Evolutionary conservation across 305 asterid genomes (phyloP), one percentile per base, ranked within the genome.

Genomic region (Salvia sclarea): DNA sequence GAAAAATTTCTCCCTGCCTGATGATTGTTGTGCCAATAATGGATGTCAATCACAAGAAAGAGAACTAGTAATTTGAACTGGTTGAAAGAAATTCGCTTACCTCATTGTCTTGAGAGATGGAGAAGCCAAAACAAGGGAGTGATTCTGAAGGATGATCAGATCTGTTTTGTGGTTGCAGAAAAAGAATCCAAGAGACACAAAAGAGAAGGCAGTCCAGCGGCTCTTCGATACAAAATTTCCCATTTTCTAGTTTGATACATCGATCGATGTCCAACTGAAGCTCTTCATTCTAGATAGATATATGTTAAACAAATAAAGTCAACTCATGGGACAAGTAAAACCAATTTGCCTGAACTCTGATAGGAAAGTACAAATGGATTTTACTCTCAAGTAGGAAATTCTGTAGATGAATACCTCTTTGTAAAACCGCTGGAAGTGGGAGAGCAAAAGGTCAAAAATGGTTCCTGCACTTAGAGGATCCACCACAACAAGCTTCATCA

Each of bases 141-240:
- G 95, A 79, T 56, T 85, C 88, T 66, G 88, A 77, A 74, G 82
- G 82, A 45, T 80, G 81, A 38, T 75, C 89, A 33, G 84, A 57
- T 81, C 75, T 85, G 61, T 71, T 75, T 66, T 78, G 89, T 43
- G 90, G 95, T 83, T 91, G 96, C 75, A 91, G 87, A 75, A 85
- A 84, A 79, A 91, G 92, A 81, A 91, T 82, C 86, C 89, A 91
- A 66, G 92, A 86, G 71, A 86, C 76, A 59, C 96, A 88, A 66
- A 85, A 91, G 72, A 91, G 86, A 79, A 91, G 90, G 84, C 83
- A 81, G 79, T 86, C 97, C 61, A 91, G 62, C 6, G 97, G 97
- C 78, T 91, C 96, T 83, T 81, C 93, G 75, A 88, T 81, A 71
- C 75, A 79, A 72, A 71, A 62, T 68, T 78, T 87, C 59, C 88